Conservation (phyloP, 306 rosid genomes). For the Argentina anserina region DNA sequence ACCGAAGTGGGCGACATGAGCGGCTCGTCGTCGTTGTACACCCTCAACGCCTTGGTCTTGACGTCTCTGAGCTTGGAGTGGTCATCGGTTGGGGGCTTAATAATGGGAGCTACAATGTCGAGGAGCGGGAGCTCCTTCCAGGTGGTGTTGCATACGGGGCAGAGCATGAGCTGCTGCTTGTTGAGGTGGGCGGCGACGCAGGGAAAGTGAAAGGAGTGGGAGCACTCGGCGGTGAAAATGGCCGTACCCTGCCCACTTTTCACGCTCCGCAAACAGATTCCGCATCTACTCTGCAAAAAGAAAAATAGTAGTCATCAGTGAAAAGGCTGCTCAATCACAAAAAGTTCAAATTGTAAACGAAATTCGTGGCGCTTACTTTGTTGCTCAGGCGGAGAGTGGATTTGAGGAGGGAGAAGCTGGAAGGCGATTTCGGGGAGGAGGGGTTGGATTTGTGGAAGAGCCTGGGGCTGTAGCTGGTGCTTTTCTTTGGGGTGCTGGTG, state of each 20-base stretch:
- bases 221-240: conserved; percentile 93
- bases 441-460: conserved; percentile 60
- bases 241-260: conserved; percentile 93
- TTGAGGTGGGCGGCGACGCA: conserved; percentile 68
- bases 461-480: conserved; percentile 34
- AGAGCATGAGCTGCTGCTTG: conserved; percentile 47
- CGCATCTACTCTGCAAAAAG: conserved; percentile 72
- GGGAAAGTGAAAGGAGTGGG: conserved; percentile 86
- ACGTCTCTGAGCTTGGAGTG: conserved; percentile 29
- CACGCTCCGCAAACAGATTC: conserved; percentile 74
- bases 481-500: conserved; percentile 28
- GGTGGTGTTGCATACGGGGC: conserved; percentile 70
- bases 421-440: conserved; percentile 77
- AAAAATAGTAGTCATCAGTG: background rate
- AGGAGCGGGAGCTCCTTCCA: conserved; percentile 86
- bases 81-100: background rate
- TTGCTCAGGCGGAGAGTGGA: conserved; percentile 51
- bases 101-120: conserved; percentile 23
- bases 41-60: conserved; percentile 46
- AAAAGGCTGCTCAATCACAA: too few relatives aligned
- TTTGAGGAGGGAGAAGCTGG: conserved; percentile 78
- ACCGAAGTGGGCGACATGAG: conserved; percentile 63
- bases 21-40: conserved; percentile 90
- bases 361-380: conserved; percentile 51
- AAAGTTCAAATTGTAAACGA: too few relatives aligned